Evolutionary conservation across 1,284 basidiomycete genomes (phyloP).

Genomic region (Tremellales sp.): DNA sequence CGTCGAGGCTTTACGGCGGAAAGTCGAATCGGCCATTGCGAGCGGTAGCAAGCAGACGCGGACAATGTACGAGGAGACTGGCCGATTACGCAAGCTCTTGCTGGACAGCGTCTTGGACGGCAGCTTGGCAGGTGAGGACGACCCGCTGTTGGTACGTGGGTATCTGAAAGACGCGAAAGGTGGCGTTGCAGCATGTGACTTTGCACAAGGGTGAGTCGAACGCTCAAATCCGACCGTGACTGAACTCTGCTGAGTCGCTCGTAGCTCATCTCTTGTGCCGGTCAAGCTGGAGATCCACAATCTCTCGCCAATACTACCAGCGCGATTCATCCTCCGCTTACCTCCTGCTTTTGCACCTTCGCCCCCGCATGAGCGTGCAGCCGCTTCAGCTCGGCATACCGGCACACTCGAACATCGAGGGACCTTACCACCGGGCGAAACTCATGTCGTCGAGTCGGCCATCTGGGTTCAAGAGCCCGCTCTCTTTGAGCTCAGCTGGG

Average conservation of each 20-base stretch:
- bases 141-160: slow-evolving; percentile 56
- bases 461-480: slow-evolving; percentile 29
- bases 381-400: slow-evolving; percentile 8
- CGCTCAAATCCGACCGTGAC: neutral
- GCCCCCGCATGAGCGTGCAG: neutral
- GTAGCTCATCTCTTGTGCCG: slow-evolving; percentile 58
- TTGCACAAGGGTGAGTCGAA: neutral
- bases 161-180: slow-evolving; percentile 40
- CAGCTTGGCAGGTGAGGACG: slow-evolving; percentile 71
- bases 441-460: slow-evolving; percentile 5
- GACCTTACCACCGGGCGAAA: slow-evolving; percentile 14
- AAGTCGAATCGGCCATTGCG: slow-evolving; percentile 58
- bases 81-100: slow-evolving; percentile 63
- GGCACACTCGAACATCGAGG: slow-evolving; percentile 28
- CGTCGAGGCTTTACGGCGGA: slow-evolving; percentile 56
- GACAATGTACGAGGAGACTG: slow-evolving; percentile 86
- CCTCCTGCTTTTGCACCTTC: slow-evolving; percentile 9
- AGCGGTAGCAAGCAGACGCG: slow-evolving; percentile 60
- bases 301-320: slow-evolving; percentile 32
- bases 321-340: slow-evolving; percentile 31
- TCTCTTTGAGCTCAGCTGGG: slow-evolving; percentile 29
- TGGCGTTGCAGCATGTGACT: slow-evolving; percentile 22
- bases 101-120: slow-evolving; percentile 62
- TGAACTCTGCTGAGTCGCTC: slow-evolving; percentile 1
- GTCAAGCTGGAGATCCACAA: slow-evolving; percentile 64